Evolutionary conservation across 2,329 filamentous ascomycete genomes (phyloP), one percentile per base, ranked within the genome.

Genomic region (Ophiostoma populinum): DNA sequence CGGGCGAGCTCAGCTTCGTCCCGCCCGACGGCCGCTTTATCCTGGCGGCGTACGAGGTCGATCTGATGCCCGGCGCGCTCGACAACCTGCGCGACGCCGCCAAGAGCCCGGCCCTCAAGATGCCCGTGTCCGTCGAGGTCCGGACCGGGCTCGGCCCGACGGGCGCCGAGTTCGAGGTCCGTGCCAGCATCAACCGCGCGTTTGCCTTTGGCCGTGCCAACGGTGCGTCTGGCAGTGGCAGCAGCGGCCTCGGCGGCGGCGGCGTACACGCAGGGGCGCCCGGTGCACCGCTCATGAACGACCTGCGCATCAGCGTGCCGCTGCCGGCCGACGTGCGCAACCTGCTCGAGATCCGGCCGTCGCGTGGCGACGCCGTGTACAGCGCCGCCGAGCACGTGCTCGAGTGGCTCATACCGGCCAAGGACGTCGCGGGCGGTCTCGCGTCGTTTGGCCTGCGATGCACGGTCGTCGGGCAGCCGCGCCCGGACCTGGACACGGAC

Each of bases 1-100:
- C 86, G 0, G 90, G 90, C 3, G 80, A 93, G 44, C 62, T 98
- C n/a, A 92, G 82, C 50, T 98, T 98, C 49, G 72, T 98, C 10
- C 90, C 90, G 2, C 90, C 90, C 1, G 90, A 98, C 52, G 90
- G 90, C 21, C 72, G 83, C 28, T 98, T 95, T 52, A 80, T 93
- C 26, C 65, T 98, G 13, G 86, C 85, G 21, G 86, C 85, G 16
- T 98, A 98, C 51, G 87, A 94, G 54, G 83, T 92, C 15, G 82
- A 98, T 53, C 58, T 98, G 16, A 62, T 95, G 10, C 85, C 35
- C 6, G 27, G 85, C 0, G 64, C 62, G 44, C 62, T 66, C 15
- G 66, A 69, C 45, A 62, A 63, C 35, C 62, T 67, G 13, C 19
- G n/a, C 13, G 18, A 25, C 9, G 20, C 57, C 36, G 55, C 70